A percentile compares a stretch with the other conserved stretches of the same genome.
phyloP scores from a whole-genome alignment of 345 rosid genomes.

The Garcia nutans region DNA sequence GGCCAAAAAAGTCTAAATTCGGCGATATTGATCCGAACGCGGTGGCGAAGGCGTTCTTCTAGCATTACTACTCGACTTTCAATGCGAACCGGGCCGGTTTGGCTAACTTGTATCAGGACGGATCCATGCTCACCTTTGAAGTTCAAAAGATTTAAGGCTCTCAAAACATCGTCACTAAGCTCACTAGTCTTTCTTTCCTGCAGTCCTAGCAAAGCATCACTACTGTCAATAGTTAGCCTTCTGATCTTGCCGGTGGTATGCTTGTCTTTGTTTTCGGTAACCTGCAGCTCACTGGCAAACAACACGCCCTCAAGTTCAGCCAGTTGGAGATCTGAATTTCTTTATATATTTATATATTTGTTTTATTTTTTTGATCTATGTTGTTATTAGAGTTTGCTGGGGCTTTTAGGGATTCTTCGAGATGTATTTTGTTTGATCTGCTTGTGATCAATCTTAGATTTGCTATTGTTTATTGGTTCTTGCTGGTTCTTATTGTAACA shows the following conservation, averaged over 20 bases:
- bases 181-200: slow-evolving; percentile 76
- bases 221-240: slow-evolving; percentile 95
- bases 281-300: slow-evolving; percentile 88
- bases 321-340: slow-evolving; percentile 42
- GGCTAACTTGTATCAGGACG: slow-evolving; percentile 74
- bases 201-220: slow-evolving; percentile 86
- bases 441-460: slow-evolving; percentile 9
- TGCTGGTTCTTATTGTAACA: not conserved
- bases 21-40: slow-evolving; percentile 74
- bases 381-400: slow-evolving; percentile 10
- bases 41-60: slow-evolving; percentile 80
- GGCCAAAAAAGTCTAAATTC: too few relatives aligned
- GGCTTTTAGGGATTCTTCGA: too few relatives aligned
- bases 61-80: slow-evolving; percentile 86
- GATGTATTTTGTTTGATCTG: slow-evolving; percentile 19
- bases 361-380: not conserved
- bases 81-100: slow-evolving; percentile 63
- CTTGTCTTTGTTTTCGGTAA: slow-evolving; percentile 91
- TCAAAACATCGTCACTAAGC: slow-evolving; percentile 75
- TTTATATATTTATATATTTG: too few relatives aligned
- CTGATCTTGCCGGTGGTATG: slow-evolving; percentile 87
- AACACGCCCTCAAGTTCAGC: slow-evolving; percentile 93
- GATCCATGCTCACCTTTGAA: slow-evolving; percentile 88
- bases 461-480: slow-evolving; percentile 7
- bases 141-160: slow-evolving; percentile 92